A percentile compares a stretch with the other conserved stretches of the same genome.
phyloP scores from a whole-genome alignment of 768 basidiomycete species.

The Suillus cothurnatus region DNA sequence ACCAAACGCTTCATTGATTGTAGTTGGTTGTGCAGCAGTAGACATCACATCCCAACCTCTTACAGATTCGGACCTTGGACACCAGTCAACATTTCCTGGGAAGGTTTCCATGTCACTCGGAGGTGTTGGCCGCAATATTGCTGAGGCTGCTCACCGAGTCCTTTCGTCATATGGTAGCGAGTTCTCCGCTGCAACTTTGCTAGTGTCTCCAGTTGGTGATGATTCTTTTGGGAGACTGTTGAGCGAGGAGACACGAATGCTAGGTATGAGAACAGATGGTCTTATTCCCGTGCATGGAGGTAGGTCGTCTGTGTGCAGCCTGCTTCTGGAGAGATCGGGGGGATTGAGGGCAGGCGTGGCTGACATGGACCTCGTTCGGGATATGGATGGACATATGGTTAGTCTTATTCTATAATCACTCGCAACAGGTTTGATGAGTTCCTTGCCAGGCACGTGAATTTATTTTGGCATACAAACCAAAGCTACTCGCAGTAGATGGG shows the following conservation, averaged over 20 bases:
- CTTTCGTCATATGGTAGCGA: constrained; percentile 36
- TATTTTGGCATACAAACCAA: constrained; percentile 44
- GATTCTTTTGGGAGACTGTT: constrained; percentile 80
- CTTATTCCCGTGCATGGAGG: constrained; percentile 44
- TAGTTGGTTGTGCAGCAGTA: constrained; percentile 87
- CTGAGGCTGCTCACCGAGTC: constrained; percentile 82
- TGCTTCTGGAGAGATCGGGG: constrained; percentile 75
- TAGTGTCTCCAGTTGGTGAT: constrained; percentile 76
- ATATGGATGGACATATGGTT: constrained; percentile 49
- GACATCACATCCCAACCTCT: constrained; percentile 73
- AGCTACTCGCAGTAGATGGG: constrained; percentile 72
- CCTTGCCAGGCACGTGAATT: neutral
- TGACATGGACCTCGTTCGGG: constrained; percentile 78
- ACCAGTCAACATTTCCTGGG: constrained; percentile 82
- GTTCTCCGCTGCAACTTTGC: constrained; percentile 42
- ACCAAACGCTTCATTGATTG: constrained; percentile 46
- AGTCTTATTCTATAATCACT: neutral
- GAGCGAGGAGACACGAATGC: constrained; percentile 49
- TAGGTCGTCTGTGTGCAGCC: constrained; percentile 82
- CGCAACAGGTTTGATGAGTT: neutral
- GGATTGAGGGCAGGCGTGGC: constrained; percentile 84
- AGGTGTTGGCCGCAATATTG: constrained; percentile 94
- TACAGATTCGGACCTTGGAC: constrained; percentile 34
- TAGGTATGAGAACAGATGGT: constrained; percentile 87
- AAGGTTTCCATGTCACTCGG: constrained; percentile 72